Conservation (phyloP, 2,329 filamentous ascomycete species). For the Grosmannia serpens region DNA sequence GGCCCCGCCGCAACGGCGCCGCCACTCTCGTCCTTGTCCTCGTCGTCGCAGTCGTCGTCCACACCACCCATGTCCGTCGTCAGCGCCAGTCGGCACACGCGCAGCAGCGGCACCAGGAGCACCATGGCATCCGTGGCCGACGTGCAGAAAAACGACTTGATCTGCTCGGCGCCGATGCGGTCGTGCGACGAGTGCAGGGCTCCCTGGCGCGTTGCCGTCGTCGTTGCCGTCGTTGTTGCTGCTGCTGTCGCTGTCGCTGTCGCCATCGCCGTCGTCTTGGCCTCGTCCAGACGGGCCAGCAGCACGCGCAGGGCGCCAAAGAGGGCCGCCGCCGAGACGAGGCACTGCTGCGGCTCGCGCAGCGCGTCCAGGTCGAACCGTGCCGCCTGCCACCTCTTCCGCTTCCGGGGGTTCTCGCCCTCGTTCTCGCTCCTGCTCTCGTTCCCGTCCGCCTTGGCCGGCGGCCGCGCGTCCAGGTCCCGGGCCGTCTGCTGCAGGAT, state of each 20-base stretch:
- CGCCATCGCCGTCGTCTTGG: constrained; percentile 15
- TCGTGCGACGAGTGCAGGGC: constrained; percentile 15
- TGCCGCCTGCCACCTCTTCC: constrained; percentile 30
- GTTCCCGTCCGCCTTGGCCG: constrained; percentile 8
- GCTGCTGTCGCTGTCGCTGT: neutral
- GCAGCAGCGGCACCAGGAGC: constrained; percentile 33
- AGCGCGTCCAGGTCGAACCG: constrained; percentile 30
- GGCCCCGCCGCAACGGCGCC: too few relatives aligned
- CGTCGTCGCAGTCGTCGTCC: neutral
- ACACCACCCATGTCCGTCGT: constrained; percentile 11
- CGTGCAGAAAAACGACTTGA: constrained; percentile 43
- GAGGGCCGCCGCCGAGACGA: constrained; percentile 35
- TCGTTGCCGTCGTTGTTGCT: constrained; percentile 12
- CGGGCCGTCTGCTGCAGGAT: constrained; percentile 56
- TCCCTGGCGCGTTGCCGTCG: too few relatives aligned
- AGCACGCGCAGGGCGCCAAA: constrained; percentile 35
- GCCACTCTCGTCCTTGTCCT: neutral
- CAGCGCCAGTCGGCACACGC: constrained; percentile 31
- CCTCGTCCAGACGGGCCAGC: constrained; percentile 30
- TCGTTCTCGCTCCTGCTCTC: constrained; percentile 15
- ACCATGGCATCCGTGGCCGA: constrained; percentile 34
- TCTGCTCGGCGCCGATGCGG: constrained; percentile 44
- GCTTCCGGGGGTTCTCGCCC: constrained; percentile 25
- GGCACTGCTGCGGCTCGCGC: constrained; percentile 26
- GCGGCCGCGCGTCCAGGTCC: constrained; percentile 34